Conservation (phyloP, 495 filamentous ascomycete species). For the Talaromyces ruber region DNA sequence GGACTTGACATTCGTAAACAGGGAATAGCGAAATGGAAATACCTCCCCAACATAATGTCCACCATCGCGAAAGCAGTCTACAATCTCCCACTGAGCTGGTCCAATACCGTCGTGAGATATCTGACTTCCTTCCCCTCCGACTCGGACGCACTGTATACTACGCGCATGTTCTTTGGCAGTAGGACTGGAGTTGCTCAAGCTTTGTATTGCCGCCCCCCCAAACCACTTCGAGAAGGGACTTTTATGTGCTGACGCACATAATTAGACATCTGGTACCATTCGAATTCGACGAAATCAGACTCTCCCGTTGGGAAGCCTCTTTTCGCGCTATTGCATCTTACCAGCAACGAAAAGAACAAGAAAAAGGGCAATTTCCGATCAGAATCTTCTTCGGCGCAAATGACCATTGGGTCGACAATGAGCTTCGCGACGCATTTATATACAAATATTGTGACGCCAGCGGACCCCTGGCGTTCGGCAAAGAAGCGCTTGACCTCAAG, state of each 20-base stretch:
- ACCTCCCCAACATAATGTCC: slow-evolving; percentile 1
- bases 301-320: slow-evolving; percentile 3
- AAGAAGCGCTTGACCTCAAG: background rate
- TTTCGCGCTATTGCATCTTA: background rate
- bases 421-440: slow-evolving; percentile 4
- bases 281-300: slow-evolving; percentile 5
- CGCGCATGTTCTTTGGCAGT: slow-evolving; percentile 4
- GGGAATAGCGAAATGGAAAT: background rate
- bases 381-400: slow-evolving; percentile 5
- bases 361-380: background rate
- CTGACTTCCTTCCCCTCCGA: background rate
- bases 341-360: background rate
- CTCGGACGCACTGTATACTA: background rate
- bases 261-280: background rate
- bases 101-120: background rate
- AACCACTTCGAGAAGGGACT: background rate
- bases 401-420: slow-evolving; percentile 3
- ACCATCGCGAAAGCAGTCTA: background rate
- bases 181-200: slow-evolving; percentile 4
- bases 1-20: background rate
- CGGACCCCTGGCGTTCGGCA: background rate
- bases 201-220: background rate
- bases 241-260: background rate
- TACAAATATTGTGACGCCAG: slow-evolving; percentile 3
- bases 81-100: background rate